Percentiles rank a stretch among this genome's conserved stretches.
Conservation (phyloP, 257 asterid species). For the Rubia yunnanensis region DNA sequence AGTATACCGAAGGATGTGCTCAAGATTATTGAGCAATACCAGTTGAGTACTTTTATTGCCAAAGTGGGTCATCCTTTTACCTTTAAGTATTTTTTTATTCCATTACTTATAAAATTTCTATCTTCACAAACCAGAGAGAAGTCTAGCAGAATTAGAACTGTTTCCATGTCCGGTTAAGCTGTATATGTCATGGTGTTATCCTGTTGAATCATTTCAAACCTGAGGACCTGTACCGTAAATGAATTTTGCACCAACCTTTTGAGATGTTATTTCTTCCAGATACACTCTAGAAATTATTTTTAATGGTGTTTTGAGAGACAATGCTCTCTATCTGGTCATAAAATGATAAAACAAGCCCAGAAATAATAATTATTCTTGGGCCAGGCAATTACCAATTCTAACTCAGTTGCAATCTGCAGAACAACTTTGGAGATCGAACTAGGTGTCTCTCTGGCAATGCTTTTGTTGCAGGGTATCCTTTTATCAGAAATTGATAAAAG, state of each 20-base stretch:
- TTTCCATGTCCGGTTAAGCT: neutral
- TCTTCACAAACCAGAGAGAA: neutral
- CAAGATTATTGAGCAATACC: slow-evolving; percentile 65
- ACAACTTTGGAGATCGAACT: neutral
- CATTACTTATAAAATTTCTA: neutral
- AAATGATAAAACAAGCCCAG: too few species aligned
- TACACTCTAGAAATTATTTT: neutral
- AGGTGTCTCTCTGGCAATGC: neutral
- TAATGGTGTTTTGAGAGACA: neutral
- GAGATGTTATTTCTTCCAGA: neutral
- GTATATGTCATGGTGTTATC: neutral
- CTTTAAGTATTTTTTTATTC: slow-evolving; percentile 5
- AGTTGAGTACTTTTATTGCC: slow-evolving; percentile 78
- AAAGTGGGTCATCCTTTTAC: slow-evolving; percentile 61
- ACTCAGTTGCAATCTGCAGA: neutral
- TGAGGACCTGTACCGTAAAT: neutral
- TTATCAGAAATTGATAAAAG: neutral
- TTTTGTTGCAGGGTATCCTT: neutral
- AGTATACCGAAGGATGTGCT: slow-evolving; percentile 41
- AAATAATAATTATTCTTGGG: too few species aligned
- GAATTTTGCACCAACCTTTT: neutral
- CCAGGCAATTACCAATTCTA: too few species aligned
- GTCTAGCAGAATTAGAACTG: neutral
- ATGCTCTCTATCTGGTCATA: too few species aligned
- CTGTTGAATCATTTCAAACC: neutral